These are phyloP conservation scores for Suillus placidus DNA, from an alignment of 768 basidiomycete species.

Conservation along the genomic window DNA sequence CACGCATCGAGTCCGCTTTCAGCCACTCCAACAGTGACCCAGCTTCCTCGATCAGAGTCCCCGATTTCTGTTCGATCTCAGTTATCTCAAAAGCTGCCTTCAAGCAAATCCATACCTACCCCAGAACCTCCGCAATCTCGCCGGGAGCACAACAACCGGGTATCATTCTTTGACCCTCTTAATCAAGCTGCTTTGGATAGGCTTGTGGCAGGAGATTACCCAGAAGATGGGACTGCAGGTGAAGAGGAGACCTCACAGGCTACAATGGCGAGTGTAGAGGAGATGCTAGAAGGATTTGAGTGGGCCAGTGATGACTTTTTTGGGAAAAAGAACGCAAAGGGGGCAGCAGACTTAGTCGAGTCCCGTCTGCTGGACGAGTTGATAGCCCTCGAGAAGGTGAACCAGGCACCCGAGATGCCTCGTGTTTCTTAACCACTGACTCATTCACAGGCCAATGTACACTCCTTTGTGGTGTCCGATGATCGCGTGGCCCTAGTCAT, in stretches of 20 bases:
- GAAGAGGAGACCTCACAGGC: conserved; percentile 79
- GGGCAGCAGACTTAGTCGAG: conserved; percentile 90
- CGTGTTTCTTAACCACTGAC: conserved; percentile 10
- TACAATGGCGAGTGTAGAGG: conserved; percentile 90
- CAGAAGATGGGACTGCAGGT: conserved; percentile 52
- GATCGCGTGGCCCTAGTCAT: conserved; percentile 86
- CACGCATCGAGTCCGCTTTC: conserved; percentile 24
- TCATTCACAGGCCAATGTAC: conserved; percentile 83
- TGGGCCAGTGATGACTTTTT: conserved; percentile 88
- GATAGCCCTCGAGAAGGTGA: conserved; percentile 89
- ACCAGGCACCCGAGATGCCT: conserved; percentile 9
- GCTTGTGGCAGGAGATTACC: conserved; percentile 53
- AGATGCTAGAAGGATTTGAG: conserved; percentile 98
- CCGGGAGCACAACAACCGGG: conserved; percentile 64
- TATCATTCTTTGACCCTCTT: conserved; percentile 81
- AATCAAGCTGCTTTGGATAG: conserved; percentile 77
- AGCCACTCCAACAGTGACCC: conserved; percentile 12
- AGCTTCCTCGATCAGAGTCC: conserved; percentile 22
- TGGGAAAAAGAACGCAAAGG: conserved; percentile 61
- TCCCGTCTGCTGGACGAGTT: conserved; percentile 87
- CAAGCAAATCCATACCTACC: conserved; percentile 32
- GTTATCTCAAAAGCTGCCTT: conserved; percentile 28
- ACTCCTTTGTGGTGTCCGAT: conserved; percentile 96
- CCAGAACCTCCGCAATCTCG: conserved; percentile 43
- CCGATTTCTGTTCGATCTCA: conserved; percentile 18